phyloP scores from a whole-genome alignment of 305 asterid species.

The Petunia hybrid region DNA sequence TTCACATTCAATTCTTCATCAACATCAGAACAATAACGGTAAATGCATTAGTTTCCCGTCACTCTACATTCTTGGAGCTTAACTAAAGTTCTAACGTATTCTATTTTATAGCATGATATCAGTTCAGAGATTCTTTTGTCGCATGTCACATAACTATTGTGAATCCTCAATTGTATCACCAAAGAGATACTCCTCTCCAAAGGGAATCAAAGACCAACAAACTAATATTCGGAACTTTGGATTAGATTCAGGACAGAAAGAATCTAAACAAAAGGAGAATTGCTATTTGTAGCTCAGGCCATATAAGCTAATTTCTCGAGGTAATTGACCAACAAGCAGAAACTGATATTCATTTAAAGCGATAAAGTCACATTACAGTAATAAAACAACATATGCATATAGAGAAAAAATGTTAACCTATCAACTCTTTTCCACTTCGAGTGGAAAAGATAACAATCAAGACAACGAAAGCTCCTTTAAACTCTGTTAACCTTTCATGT shows the following conservation, averaged over 20 bases:
- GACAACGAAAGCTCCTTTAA: neutral
- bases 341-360: neutral
- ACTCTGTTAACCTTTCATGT: too few species aligned
- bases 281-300: neutral
- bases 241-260: neutral
- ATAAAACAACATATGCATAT: neutral
- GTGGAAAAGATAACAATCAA: neutral
- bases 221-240: neutral
- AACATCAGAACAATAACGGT: neutral
- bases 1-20: neutral
- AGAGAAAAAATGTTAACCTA: neutral
- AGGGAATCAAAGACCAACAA: slow-evolving; percentile 2
- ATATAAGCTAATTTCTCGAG: neutral
- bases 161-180: neutral
- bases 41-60: neutral
- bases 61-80: neutral
- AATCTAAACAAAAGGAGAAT: neutral
- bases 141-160: neutral
- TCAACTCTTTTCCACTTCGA: neutral
- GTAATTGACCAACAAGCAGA: neutral
- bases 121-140: neutral
- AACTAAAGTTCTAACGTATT: neutral
- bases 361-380: neutral
- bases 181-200: neutral
- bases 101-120: neutral